A percentile compares a stretch with the other conserved stretches of the same genome.
Conservation (phyloP, 2,329 filamentous ascomycete species). For the Aspergillus tubingensis region DNA sequence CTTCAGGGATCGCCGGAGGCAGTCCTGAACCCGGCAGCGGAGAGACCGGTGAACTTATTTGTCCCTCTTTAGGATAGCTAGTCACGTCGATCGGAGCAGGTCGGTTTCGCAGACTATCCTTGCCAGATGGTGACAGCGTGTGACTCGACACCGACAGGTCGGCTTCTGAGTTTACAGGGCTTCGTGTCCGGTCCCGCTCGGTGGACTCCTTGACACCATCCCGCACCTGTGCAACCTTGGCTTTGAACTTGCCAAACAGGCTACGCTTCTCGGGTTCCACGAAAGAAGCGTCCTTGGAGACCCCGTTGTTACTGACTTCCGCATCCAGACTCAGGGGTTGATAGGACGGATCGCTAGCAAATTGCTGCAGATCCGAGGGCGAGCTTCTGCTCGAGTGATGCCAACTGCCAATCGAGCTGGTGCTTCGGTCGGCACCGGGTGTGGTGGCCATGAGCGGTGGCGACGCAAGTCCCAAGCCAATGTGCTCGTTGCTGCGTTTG, state of each 20-base stretch:
- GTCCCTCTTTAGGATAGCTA: slow-evolving; percentile 26
- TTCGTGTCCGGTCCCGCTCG: slow-evolving; percentile 56
- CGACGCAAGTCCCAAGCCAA: slow-evolving; percentile 45
- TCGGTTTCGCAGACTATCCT: slow-evolving; percentile 23
- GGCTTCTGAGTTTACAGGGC: slow-evolving; percentile 46
- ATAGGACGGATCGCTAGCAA: slow-evolving; percentile 38
- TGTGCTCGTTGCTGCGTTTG: slow-evolving; percentile 59
- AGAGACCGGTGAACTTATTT: slow-evolving; percentile 29
- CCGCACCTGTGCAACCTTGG: slow-evolving; percentile 58
- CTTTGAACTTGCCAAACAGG: slow-evolving; percentile 65
- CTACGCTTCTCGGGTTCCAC: slow-evolving; percentile 58
- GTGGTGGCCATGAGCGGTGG: slow-evolving; percentile 62
- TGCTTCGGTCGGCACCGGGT: slow-evolving; percentile 65
- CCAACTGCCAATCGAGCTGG: slow-evolving; percentile 67
- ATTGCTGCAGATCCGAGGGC: slow-evolving; percentile 45
- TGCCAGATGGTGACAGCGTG: slow-evolving; percentile 37
- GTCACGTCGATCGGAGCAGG: slow-evolving; percentile 28
- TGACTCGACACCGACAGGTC: slow-evolving; percentile 37
- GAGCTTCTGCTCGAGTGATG: slow-evolving; percentile 49
- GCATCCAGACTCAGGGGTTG: slow-evolving; percentile 42
- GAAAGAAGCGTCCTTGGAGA: slow-evolving; percentile 20
- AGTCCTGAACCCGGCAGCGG: slow-evolving; percentile 33
- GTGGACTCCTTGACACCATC: slow-evolving; percentile 57
- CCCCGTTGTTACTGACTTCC: slow-evolving; percentile 38
- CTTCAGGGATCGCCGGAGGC: slow-evolving; percentile 38